A percentile compares a stretch with the other conserved stretches of the same genome.
Evolutionary conservation across 768 basidiomycete species (phyloP).

Genomic region (Russula vinacea): DNA sequence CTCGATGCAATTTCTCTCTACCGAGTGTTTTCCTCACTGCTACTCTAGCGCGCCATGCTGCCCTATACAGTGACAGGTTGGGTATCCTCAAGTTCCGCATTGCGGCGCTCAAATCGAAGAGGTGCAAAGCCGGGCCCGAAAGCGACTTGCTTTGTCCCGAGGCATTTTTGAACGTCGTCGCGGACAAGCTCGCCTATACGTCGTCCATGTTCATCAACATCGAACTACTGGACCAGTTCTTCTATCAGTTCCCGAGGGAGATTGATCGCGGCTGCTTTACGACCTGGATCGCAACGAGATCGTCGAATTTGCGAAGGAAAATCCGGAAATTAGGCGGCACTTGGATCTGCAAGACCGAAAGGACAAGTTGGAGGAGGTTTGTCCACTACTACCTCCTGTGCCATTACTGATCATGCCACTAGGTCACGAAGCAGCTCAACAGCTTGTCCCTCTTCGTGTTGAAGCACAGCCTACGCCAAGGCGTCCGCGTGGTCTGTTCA

Average conservation of each 20-base stretch:
- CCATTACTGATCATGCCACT: slow-evolving; percentile 11
- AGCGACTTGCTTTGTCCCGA: slow-evolving; percentile 92
- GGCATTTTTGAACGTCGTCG: slow-evolving; percentile 93
- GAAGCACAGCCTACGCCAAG: slow-evolving; percentile 74
- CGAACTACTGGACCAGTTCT: slow-evolving; percentile 96
- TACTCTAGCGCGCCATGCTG: slow-evolving; percentile 79
- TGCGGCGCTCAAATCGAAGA: slow-evolving; percentile 80
- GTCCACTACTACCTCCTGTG: slow-evolving; percentile 18
- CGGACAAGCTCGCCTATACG: slow-evolving; percentile 94
- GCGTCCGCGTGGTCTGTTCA: slow-evolving; percentile 75
- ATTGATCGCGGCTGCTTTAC: slow-evolving; percentile 92
- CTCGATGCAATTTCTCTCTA: background rate
- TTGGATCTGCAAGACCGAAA: slow-evolving; percentile 95
- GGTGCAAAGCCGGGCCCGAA: slow-evolving; percentile 84
- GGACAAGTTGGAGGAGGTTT: slow-evolving; percentile 92
- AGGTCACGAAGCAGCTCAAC: slow-evolving; percentile 96
- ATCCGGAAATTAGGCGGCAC: slow-evolving; percentile 82
- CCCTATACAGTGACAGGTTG: slow-evolving; percentile 80
- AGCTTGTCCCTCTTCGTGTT: slow-evolving; percentile 80
- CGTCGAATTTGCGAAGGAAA: slow-evolving; percentile 89
- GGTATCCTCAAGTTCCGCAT: slow-evolving; percentile 82
- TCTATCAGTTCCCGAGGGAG: slow-evolving; percentile 99
- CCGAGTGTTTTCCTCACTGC: background rate
- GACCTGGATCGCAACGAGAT: slow-evolving; percentile 92
- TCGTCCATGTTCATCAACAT: slow-evolving; percentile 99